These are phyloP conservation scores for Trichoderma aggressivum DNA, from an alignment of 2,329 filamentous ascomycete species.

Conservation along the genomic window DNA sequence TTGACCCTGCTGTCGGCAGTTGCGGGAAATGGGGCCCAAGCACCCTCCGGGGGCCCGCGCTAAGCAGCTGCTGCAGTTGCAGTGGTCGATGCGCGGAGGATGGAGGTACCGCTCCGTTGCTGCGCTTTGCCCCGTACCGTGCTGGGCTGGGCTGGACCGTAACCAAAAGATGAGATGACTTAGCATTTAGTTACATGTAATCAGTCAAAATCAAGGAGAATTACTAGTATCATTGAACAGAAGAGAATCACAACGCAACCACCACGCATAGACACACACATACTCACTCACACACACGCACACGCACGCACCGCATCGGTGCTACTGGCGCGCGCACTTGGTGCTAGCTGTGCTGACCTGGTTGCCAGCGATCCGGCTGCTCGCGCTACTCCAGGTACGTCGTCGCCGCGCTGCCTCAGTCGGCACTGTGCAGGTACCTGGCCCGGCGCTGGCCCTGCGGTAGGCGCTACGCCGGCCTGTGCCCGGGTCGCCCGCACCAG, in stretches of 20 bases:
- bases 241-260: no score
- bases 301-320: neutral
- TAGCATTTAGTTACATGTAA: neutral
- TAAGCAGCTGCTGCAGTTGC: neutral
- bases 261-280: no score
- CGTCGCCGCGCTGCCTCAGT: neutral
- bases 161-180: neutral
- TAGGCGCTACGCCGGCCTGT: neutral
- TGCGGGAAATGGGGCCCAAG: conserved; percentile 5
- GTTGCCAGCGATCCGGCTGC: neutral
- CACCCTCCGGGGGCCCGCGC: neutral
- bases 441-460: neutral
- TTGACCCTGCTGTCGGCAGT: conserved; percentile 13
- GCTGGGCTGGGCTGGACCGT: neutral
- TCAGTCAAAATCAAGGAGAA: neutral
- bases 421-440: neutral
- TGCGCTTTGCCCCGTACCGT: neutral
- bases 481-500: neutral
- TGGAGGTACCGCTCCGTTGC: neutral
- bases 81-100: neutral
- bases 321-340: neutral
- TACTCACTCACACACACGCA: no score
- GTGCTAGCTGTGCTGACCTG: neutral
- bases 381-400: conserved; percentile 2
- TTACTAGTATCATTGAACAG: no score